Evolutionary conservation across 371 early-diverging fungal genomes (phyloP), one percentile per base, ranked within the genome.

Genomic region (Sporodiniella umbellata): DNA sequence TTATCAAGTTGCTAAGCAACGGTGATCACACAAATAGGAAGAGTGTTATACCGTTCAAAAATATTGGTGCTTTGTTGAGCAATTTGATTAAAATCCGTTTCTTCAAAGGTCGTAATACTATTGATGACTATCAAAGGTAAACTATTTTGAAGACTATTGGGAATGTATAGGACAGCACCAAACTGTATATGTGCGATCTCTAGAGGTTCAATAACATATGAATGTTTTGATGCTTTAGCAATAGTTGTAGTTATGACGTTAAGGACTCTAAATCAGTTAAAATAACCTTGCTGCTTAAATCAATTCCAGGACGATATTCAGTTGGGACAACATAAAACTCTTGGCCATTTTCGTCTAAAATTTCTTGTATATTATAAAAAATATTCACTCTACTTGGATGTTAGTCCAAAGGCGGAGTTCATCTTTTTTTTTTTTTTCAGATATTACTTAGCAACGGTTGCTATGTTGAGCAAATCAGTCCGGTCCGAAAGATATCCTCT

Each of bases 291-390:
- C 51, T 51, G 42, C 40, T 42, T 17, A 51, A 42, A 51, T 51
- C 51, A 51, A 42, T 51, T 51, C 51, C 23, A 51, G 42, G 51
- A 51, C 1, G 17, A 24, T 51, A 51, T 42, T 54, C 43, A 48
- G 48, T 54, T 48, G 48, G 54, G 42, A 54, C 47, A 30, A 48
- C 37, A 48, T 26, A 26, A 49, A 28, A 48, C 31, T 48, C 45
- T 55, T 55, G 45, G 31, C 25, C 52, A 49, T 33, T 49, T 55
- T 49, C 56, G 28, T 49, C 56, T 44, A 55, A 55, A 46, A 54
- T 42, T 42, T 47, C 39, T 47, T 54, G 48, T 30, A 33, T 42
- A 42, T 49, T 37, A 40, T 43, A 52, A 33, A 10, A 28, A 52
- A 38, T 37, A 31, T 42, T 48, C 44, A 37, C 45, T 42, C 39